phyloP scores from a whole-genome alignment of 2,329 filamentous ascomycete genomes.

The Colletotrichum caudatum region DNA sequence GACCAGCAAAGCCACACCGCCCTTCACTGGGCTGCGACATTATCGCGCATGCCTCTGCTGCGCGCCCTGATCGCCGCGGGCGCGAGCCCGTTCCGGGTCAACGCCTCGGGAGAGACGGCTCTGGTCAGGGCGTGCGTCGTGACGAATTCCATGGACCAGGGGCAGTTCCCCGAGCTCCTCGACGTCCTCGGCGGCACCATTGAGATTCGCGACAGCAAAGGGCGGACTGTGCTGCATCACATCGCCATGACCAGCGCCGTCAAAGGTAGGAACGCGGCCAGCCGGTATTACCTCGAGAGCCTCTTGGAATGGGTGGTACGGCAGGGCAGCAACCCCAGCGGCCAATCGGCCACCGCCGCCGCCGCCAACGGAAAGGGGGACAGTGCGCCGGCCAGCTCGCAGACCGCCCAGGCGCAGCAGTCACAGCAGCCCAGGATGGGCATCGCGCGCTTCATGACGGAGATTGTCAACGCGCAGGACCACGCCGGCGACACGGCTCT shows the following conservation, averaged over 20 bases:
- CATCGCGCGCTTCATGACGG: conserved; percentile 92
- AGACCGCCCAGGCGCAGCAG: conserved; percentile 46
- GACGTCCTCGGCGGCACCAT: conserved; percentile 92
- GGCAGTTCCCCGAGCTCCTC: conserved; percentile 89
- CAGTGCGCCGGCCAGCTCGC: conserved; percentile 55
- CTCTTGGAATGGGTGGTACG: conserved; percentile 94
- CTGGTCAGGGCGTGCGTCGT: conserved; percentile 93
- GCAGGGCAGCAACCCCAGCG: conserved; percentile 75
- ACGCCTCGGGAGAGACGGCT: conserved; percentile 89
- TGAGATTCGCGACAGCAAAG: conserved; percentile 88
- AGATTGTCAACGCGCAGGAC: conserved; percentile 96
- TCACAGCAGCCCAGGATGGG: conserved; percentile 75
- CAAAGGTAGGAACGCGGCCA: conserved; percentile 90
- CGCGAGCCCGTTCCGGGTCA: conserved; percentile 88
- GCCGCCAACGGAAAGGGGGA: conserved; percentile 46
- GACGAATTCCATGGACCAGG: conserved; percentile 93
- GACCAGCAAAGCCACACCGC: conserved; percentile 91
- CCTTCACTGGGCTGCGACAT: conserved; percentile 94
- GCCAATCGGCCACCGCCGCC: conserved; percentile 54
- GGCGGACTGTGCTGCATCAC: conserved; percentile 92
- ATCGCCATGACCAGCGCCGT: conserved; percentile 97
- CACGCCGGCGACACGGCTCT: conserved; percentile 94
- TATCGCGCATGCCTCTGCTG: conserved; percentile 86
- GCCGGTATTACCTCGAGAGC: conserved; percentile 95
- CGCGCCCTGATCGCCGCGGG: conserved; percentile 85